Evolutionary conservation across 176 grass and related monocot genomes (phyloP).

Genomic region (Miscanthus lutarioriparius): DNA sequence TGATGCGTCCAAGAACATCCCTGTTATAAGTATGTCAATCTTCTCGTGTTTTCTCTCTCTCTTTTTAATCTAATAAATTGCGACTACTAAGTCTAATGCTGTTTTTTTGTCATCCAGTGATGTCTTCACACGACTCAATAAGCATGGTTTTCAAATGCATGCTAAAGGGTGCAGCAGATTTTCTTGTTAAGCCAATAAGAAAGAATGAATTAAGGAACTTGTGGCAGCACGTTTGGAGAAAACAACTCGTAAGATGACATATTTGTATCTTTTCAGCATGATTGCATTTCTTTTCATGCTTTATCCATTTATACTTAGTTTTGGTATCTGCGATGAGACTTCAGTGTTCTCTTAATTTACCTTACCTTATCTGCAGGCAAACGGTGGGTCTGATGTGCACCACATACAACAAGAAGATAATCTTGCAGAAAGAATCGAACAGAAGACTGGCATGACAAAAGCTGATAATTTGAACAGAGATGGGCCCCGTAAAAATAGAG

Average conservation of each 20-base stretch:
- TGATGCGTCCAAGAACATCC: constrained; percentile 84
- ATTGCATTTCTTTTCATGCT: constrained; percentile 7
- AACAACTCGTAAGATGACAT: constrained; percentile 65
- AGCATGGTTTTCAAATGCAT: constrained; percentile 99
- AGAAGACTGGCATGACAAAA: constrained; percentile 22
- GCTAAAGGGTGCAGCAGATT: constrained; percentile 96
- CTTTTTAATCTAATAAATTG: constrained; percentile 8
- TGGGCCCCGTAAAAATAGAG: constrained; percentile 45
- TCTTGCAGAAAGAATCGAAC: constrained; percentile 28
- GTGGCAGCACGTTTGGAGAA: constrained; percentile 99
- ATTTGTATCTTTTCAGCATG: constrained; percentile 12
- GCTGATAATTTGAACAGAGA: constrained; percentile 33
- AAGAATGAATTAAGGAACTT: constrained; percentile 93
- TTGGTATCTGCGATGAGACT: neutral
- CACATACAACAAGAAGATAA: constrained; percentile 54
- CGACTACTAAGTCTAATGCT: neutral
- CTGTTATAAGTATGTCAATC: constrained; percentile 72
- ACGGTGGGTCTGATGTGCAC: constrained; percentile 42
- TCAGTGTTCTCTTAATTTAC: neutral
- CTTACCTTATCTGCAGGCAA: constrained; percentile 49
- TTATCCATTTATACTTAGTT: neutral
- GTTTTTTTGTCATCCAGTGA: constrained; percentile 62
- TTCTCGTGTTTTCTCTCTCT: neutral
- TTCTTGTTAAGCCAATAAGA: constrained; percentile 94
- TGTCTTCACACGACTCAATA: constrained; percentile 95